Evolutionary conservation across 345 rosid species (phyloP).

Genomic region (Pelargonium nanum): DNA sequence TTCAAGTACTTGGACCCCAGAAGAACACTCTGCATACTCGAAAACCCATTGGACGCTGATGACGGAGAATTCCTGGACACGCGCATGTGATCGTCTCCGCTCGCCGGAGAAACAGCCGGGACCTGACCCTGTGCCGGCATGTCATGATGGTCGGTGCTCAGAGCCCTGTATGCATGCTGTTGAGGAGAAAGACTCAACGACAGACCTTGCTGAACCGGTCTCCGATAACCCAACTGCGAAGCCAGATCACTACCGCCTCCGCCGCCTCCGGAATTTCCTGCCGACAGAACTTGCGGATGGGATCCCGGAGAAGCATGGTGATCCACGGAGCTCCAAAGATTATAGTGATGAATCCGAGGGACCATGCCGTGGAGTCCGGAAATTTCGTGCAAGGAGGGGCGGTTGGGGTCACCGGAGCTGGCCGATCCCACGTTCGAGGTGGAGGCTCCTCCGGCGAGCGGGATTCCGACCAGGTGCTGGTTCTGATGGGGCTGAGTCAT

Average conservation of each 20-base stretch:
- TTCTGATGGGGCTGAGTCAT: conserved; percentile 18
- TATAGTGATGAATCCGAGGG: conserved; percentile 23
- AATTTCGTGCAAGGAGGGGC: conserved; percentile 14
- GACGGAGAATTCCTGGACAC: conserved; percentile 29
- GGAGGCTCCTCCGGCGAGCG: conserved; percentile 14
- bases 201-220: conserved; percentile 30
- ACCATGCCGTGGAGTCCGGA: conserved; percentile 13
- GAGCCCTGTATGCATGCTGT: conserved; percentile 8
- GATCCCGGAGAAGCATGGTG: conserved; percentile 7
- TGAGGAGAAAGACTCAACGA: conserved; percentile 32
- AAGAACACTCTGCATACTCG: conserved; percentile 20
- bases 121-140: not conserved
- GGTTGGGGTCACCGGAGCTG: conserved; percentile 17
- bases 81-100: conserved; percentile 10
- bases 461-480: conserved; percentile 30
- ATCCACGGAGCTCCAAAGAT: conserved; percentile 27
- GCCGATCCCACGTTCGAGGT: conserved; percentile 6
- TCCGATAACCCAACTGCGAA: conserved; percentile 11
- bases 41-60: conserved; percentile 35
- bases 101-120: not conserved
- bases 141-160: not conserved
- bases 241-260: conserved; percentile 11
- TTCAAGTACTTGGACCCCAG: conserved; percentile 54
- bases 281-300: conserved; percentile 12
- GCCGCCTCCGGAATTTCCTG: conserved; percentile 3